Evolutionary conservation across 768 basidiomycete species (phyloP), one percentile per base, ranked within the genome.

Genomic region (Boletus reticuloceps): DNA sequence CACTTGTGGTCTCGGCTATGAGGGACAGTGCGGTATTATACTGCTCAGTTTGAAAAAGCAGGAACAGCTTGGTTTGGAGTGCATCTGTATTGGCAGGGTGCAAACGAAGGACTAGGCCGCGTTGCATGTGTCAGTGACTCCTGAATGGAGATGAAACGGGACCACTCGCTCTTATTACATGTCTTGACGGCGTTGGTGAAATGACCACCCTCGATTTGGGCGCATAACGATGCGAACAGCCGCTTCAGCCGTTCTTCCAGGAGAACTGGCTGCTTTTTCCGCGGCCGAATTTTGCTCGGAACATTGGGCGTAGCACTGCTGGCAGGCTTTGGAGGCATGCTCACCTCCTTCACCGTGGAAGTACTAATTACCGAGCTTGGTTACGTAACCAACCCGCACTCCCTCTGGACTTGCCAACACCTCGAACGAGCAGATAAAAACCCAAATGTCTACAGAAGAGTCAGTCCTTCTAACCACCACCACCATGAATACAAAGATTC

Each of bases 191-290:
- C 93, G 64, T 92, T 93, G 42, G 74, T 72, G 67, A 92, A 86
- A 73, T 94, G 85, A 2, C 88, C 90, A n/a, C 88, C 91, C 58
- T 95, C 91, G 62, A 95, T 86, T 69, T 96, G 94, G 11, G 90
- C 88, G 67, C 84, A 87, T 5, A 97, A 74, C 38, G 90, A 89
- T 47, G 82, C 84, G 72, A 89, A 94, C 49, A 89, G 75, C 17
- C 84, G 80, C 64, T 81, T 85, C 48, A 80, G 48, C 58, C 63
- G 68, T 59, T 61, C 68, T 16, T 63, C 64, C 49, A 62, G 32
- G 2, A 54, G 29, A 46, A 63, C 58, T 47, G 63, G 54, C 55
- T 64, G 58, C 43, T 68, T 64, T 56, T 62, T 60, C 54, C 57
- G 62, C 40, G 55, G 49, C 50, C 47, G 58, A 0, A 7, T 43